Base-by-base conservation (phyloP, 768 basidiomycete species). In the Boletus reticuloceps region DNA sequence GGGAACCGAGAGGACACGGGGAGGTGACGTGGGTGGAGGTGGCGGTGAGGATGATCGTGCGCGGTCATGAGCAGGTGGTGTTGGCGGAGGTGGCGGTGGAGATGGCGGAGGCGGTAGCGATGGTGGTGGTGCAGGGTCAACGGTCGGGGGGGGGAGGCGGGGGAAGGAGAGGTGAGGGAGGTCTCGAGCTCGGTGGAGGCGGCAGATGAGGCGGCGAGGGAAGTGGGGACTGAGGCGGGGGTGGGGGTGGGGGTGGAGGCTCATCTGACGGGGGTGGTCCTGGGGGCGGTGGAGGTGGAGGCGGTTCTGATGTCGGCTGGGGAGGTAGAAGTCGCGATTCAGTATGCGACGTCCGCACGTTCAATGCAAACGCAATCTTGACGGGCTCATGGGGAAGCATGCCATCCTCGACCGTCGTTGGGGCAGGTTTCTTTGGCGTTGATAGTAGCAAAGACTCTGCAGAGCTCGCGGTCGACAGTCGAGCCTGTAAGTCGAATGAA, bases 281-380 rank as follows among this genome's bases (percentile, higher is more conserved):
- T 19, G 63, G 62, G 6, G 71, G 72, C 14, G 72, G 73, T 0
- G 70, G 71, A 0, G 74, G 73, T 0, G 76, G 76, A 0, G 74
- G 73, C 4, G 75, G 67, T 42, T 69, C 70, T 25, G 76, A 70
- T 40, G 77, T 70, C 6, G 76, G 71, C 11, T 72, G 69, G 1
- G 75, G 72, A 5, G 76, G 69, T 37, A 64, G 68, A 16, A 66
- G 63, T 43, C 68, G 67, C 49, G 62, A 59, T 19, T 71, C 69
- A 22, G 55, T 44, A 8, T 58, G 52, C 7, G 60, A 62, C 22
- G 70, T 60, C 20, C 70, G 60, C 25, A 69, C 64, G 40, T 69
- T 73, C 6, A 72, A 58, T 8, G 69, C 68, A 17, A 69, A 63
- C 12, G 71, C 63, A 41, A 70, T 62, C 68, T 68, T 70, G 31